Percentiles rank a stretch among this genome's conserved stretches.
Conservation (phyloP, 306 rosid species). For the Corylus americana region DNA sequence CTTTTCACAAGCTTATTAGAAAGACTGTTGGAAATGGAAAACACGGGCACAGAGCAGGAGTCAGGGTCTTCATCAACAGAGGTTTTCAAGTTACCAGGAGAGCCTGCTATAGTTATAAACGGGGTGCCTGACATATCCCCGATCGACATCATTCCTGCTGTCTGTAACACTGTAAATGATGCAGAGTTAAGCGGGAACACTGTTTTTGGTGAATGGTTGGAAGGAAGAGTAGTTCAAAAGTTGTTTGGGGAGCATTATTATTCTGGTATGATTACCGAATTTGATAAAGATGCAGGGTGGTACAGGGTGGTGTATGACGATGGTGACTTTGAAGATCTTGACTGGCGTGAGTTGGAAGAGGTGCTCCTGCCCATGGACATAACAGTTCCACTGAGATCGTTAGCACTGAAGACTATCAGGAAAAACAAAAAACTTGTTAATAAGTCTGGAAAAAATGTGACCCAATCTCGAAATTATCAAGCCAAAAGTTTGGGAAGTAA, state of each 20-base stretch:
- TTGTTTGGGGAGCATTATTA: constrained; percentile 63
- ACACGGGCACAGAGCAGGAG: constrained; percentile 33
- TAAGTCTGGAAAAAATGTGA: constrained; percentile 38
- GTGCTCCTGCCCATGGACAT: constrained; percentile 79
- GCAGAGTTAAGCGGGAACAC: constrained; percentile 22
- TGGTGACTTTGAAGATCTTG: constrained; percentile 82
- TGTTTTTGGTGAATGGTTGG: constrained; percentile 74
- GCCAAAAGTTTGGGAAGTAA: constrained; percentile 33
- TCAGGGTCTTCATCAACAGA: constrained; percentile 34
- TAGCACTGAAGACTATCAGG: constrained; percentile 53
- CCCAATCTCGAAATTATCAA: constrained; percentile 26
- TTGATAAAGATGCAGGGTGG: constrained; percentile 68
- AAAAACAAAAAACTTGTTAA: constrained; percentile 41
- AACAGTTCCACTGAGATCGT: constrained; percentile 57
- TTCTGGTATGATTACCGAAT: constrained; percentile 54
- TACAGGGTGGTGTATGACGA: constrained; percentile 81
- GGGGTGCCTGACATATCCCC: constrained; percentile 60
- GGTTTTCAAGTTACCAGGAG: constrained; percentile 66
- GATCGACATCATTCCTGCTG: constrained; percentile 14
- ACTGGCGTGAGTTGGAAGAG: constrained; percentile 74
- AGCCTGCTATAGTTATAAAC: constrained; percentile 75
- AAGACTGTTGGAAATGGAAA: constrained; percentile 42
- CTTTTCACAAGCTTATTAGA: constrained; percentile 20
- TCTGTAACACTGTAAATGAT: constrained; percentile 18
- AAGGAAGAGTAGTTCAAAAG: constrained; percentile 78